Percentiles rank a stretch among this genome's conserved stretches.
phyloP scores from a whole-genome alignment of 495 filamentous ascomycete genomes.

The Lepraria neglecta region DNA sequence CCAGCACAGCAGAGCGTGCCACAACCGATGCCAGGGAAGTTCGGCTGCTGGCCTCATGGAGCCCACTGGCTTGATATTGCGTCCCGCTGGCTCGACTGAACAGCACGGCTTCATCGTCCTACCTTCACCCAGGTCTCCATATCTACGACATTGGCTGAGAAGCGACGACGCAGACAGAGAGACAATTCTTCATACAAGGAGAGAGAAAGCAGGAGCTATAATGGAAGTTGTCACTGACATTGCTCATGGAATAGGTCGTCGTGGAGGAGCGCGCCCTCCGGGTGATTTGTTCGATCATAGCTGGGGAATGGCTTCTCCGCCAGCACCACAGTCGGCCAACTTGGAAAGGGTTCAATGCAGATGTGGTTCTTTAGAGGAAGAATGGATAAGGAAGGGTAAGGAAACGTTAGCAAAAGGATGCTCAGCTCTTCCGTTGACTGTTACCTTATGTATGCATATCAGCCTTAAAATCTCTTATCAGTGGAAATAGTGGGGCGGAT shows the following conservation, averaged over 20 bases:
- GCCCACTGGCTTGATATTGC: neutral
- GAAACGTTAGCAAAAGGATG: too few relatives aligned
- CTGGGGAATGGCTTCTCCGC: neutral
- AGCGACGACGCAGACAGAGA: neutral
- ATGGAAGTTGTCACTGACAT: constrained; percentile 18
- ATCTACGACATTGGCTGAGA: neutral
- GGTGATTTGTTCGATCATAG: neutral
- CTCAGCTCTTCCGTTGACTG: too few relatives aligned
- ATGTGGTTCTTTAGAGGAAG: too few relatives aligned
- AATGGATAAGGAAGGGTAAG: too few relatives aligned
- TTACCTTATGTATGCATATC: too few relatives aligned
- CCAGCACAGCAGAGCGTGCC: neutral
- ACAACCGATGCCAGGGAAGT: neutral
- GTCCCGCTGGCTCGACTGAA: neutral
- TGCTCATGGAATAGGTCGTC: constrained; percentile 24
- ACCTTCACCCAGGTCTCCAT: too few relatives aligned
- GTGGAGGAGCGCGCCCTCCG: constrained; percentile 17
- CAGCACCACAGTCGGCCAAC: neutral
- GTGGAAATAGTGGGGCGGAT: too few relatives aligned
- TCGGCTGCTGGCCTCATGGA: neutral
- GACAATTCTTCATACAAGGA: neutral
- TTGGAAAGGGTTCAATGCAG: neutral
- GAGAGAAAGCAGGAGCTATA: neutral
- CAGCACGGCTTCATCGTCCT: neutral
- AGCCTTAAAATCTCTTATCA: too few relatives aligned